phyloP scores from a whole-genome alignment of 352 stramenopile species.

The Pythium brachiatum region DNA sequence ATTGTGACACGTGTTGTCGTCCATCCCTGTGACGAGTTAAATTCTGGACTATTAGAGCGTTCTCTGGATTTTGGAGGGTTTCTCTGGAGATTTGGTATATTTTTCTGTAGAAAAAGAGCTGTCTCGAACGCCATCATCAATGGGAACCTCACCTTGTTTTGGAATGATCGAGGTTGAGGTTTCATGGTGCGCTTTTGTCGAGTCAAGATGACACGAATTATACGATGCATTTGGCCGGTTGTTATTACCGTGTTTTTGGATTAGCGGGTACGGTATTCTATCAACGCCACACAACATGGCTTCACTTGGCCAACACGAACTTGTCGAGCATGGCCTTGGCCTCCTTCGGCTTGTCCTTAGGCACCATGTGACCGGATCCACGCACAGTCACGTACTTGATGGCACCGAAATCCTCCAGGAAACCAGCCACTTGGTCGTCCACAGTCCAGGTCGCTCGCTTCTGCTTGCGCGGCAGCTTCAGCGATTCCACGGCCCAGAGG shows the following conservation, averaged over 20 bases:
- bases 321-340: conserved; percentile 24
- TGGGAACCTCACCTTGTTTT: too few relatives aligned
- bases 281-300: too few relatives aligned
- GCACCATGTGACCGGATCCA: conserved; percentile 70
- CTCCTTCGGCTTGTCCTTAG: conserved; percentile 41
- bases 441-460: conserved; percentile 18
- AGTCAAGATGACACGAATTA: too few relatives aligned
- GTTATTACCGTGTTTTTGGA: neutral
- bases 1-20: too few relatives aligned
- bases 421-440: conserved; percentile 47
- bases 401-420: conserved; percentile 50
- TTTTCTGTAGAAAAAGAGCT: too few relatives aligned
- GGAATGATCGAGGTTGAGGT: too few relatives aligned
- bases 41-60: too few relatives aligned
- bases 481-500: conserved; percentile 29
- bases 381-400: conserved; percentile 71
- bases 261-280: neutral
- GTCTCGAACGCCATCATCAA: too few relatives aligned
- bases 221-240: conserved; percentile 4
- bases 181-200: too few relatives aligned
- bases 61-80: too few relatives aligned
- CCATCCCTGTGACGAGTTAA: too few relatives aligned
- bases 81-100: too few relatives aligned
- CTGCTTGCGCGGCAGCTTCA: conserved; percentile 18
- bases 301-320: conserved; percentile 20